Evolutionary conservation across 768 basidiomycete species (phyloP).

Genomic region (Russula ochroleuca): DNA sequence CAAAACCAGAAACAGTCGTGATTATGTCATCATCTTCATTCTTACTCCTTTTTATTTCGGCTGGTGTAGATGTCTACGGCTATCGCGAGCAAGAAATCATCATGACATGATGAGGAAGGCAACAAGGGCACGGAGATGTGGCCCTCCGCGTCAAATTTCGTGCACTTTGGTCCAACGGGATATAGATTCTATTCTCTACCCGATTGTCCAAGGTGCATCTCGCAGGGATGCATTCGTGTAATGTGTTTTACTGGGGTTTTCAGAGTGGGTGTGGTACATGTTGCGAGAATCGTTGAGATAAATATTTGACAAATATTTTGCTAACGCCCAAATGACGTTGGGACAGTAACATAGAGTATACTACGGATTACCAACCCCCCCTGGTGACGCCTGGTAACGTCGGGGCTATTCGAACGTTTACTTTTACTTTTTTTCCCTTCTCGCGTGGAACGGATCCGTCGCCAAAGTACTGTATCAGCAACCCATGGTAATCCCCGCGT

Average conservation of each 20-base stretch:
- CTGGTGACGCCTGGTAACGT: too few species aligned
- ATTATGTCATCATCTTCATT: neutral
- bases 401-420: neutral
- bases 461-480: slow-evolving; percentile 16
- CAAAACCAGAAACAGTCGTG: neutral
- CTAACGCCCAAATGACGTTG: too few species aligned
- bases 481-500: slow-evolving; percentile 25
- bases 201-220: too few species aligned
- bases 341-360: too few species aligned
- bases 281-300: too few species aligned
- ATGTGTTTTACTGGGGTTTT: too few species aligned
- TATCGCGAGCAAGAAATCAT: slow-evolving; percentile 17
- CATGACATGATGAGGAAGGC: slow-evolving; percentile 24
- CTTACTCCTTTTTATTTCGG: too few species aligned
- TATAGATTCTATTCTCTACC: neutral
- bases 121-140: neutral
- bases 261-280: too few species aligned
- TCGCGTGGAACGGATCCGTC: neutral
- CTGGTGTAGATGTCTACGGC: neutral
- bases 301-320: too few species aligned
- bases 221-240: too few species aligned
- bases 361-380: too few species aligned
- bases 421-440: neutral
- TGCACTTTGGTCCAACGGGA: neutral
- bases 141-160: slow-evolving; percentile 24